These are phyloP conservation scores for Hyaloperonospora arabidopsidis DNA, from an alignment of 352 stramenopile species.

Conservation along the genomic window DNA sequence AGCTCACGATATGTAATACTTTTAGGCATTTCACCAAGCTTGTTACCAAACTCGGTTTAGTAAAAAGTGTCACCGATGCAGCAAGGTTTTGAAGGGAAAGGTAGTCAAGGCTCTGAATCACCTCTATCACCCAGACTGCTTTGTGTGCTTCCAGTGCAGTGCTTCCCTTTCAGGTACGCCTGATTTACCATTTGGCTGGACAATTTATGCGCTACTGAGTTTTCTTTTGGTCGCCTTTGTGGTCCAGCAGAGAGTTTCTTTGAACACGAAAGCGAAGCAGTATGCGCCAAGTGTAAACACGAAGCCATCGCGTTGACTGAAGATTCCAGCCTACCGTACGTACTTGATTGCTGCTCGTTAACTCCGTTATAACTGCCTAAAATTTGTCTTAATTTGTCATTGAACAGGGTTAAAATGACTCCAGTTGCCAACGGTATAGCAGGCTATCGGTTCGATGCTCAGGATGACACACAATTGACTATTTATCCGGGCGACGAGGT, in stretches of 20 bases:
- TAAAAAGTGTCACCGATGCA: slow-evolving; percentile 74
- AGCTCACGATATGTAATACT: slow-evolving; percentile 5
- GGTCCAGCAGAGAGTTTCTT: slow-evolving; percentile 73
- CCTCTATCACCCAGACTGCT: slow-evolving; percentile 79
- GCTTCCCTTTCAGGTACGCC: slow-evolving; percentile 60
- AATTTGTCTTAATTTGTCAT: neutral
- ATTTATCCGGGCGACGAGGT: slow-evolving; percentile 75
- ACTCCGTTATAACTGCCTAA: neutral
- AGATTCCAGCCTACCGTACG: slow-evolving; percentile 35
- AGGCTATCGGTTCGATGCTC: slow-evolving; percentile 67
- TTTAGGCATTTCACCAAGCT: slow-evolving; percentile 65
- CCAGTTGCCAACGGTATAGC: slow-evolving; percentile 50
- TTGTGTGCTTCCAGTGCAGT: slow-evolving; percentile 73
- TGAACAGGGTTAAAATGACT: slow-evolving; percentile 38
- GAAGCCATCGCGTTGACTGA: slow-evolving; percentile 50
- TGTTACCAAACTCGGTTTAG: slow-evolving; percentile 74
- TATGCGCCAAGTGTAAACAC: slow-evolving; percentile 77
- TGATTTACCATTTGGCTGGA: neutral
- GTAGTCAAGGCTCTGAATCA: slow-evolving; percentile 79
- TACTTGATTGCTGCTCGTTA: slow-evolving; percentile 6
- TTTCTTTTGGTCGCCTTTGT: slow-evolving; percentile 15
- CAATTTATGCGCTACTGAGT: neutral
- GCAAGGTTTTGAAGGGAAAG: slow-evolving; percentile 75
- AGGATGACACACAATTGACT: slow-evolving; percentile 77
- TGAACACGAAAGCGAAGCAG: slow-evolving; percentile 63